Evolutionary conservation across 1,284 basidiomycete species (phyloP), one percentile per base, ranked within the genome.

Genomic region (Jaminaea rosea): DNA sequence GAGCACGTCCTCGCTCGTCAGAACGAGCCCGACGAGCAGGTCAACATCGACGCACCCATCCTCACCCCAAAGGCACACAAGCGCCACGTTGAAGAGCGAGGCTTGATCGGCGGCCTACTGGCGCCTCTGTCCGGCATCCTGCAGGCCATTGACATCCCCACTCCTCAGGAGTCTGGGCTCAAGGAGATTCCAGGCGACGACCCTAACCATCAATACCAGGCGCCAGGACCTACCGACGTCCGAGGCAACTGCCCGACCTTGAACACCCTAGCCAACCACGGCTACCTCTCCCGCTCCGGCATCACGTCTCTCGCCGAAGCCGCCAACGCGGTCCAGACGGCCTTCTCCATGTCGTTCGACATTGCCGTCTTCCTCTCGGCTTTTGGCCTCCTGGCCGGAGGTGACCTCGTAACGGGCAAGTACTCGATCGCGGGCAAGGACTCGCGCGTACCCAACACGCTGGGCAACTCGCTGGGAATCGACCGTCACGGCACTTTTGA

Each of bases 241-340:
- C 45, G 54, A 21, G 54, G 54, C 21, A 29, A 37, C n/a, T 56
- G 54, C 45, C 54, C 54, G n/a, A 53, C 52, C 26, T 36, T 56
- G 17, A 56, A 54, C 51, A 56, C 54, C 13, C 32, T 56, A n/a
- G 54, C 54, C 39, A 54, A 53, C 48, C 52, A 54, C 27, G 52
- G 54, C 19, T 53, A 53, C 26, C 27, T 53, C n/a, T 34, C 27
- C 44, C 42, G 54, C 15, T 23, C 44, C n/a, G 54, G 54, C 23
- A 56, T 56, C 53, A 41, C 49, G 1, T 29, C 41, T 4, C 46
- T 53, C 26, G 52, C 53, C 19, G 52, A 55, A 26, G 39, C 42
- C 24, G 54, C 49, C 19, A 49, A 55, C n/a, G 54, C 51, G n/a
- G 46, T 56, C 44, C 54, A 56, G 34, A 46, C 45, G 17, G 54